Evolutionary conservation across 495 filamentous ascomycete species (phyloP).

Genomic region (Podospora appendiculata): DNA sequence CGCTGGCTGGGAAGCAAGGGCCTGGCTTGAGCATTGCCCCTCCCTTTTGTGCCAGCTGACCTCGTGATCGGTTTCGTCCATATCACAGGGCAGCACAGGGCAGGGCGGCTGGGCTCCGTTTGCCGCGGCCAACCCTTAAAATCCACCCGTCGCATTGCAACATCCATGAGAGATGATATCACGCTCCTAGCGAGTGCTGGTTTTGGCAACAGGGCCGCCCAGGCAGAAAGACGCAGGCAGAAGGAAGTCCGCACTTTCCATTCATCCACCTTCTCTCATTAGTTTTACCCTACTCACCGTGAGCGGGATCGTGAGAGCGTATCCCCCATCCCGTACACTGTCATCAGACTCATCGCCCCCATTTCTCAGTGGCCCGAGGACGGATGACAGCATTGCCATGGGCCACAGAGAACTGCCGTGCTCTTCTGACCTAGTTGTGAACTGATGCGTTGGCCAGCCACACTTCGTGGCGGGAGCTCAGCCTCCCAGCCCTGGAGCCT

Average conservation of each 20-base stretch:
- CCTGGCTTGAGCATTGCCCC: slow-evolving; percentile 1
- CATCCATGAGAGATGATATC: slow-evolving; percentile 5
- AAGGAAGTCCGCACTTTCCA: too few relatives aligned
- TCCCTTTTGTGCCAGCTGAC: slow-evolving; percentile 17
- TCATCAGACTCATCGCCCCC: background rate
- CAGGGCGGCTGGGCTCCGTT: slow-evolving; percentile 9
- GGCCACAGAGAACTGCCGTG: slow-evolving; percentile 5
- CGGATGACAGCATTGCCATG: background rate
- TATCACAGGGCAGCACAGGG: slow-evolving; percentile 7
- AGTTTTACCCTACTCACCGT: too few relatives aligned
- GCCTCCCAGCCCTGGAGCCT: slow-evolving; percentile 4
- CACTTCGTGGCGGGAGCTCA: slow-evolving; percentile 5
- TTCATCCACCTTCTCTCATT: too few relatives aligned
- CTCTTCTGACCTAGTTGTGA: background rate
- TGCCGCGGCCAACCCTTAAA: slow-evolving; percentile 13
- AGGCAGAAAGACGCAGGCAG: too few relatives aligned
- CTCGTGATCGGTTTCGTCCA: slow-evolving; percentile 19
- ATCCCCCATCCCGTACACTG: too few relatives aligned
- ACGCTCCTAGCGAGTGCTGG: background rate
- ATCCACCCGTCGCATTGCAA: background rate
- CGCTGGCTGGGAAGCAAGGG: slow-evolving; percentile 3
- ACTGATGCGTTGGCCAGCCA: slow-evolving; percentile 9
- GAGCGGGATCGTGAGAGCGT: too few relatives aligned
- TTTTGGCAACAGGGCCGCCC: background rate
- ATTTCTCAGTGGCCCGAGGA: background rate